A percentile compares a stretch with the other conserved stretches of the same genome.
Conservation (phyloP, 2,329 filamentous ascomycete genomes). For the Lecanicillium sp. region DNA sequence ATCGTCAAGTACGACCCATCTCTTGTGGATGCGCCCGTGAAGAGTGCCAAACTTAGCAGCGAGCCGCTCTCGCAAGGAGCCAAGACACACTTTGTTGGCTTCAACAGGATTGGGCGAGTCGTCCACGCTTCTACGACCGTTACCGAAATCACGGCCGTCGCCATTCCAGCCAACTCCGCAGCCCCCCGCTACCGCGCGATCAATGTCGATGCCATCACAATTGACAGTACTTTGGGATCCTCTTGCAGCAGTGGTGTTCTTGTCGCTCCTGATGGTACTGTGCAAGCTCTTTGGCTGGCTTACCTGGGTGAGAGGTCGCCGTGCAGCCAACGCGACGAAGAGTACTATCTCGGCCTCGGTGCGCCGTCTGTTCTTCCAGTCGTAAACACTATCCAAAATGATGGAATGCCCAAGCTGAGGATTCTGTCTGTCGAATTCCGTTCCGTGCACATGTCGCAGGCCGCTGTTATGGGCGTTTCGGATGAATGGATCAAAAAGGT, state of each 20-base stretch:
- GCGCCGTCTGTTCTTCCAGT: constrained; percentile 85
- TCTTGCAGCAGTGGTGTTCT: constrained; percentile 94
- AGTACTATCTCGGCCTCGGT: constrained; percentile 90
- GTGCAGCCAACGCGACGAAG: constrained; percentile 77
- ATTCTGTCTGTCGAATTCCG: constrained; percentile 94
- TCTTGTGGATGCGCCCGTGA: constrained; percentile 87
- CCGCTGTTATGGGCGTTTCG: constrained; percentile 91
- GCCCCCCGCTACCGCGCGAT: constrained; percentile 90
- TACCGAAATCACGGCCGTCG: constrained; percentile 94
- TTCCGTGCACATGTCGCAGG: constrained; percentile 93
- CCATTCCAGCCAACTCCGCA: constrained; percentile 86
- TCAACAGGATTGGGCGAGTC: constrained; percentile 89
- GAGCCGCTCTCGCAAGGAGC: constrained; percentile 85
- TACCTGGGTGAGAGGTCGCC: constrained; percentile 85
- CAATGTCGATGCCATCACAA: constrained; percentile 93
- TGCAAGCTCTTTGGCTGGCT: constrained; percentile 93
- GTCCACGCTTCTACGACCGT: constrained; percentile 91
- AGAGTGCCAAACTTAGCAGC: constrained; percentile 75
- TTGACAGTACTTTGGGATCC: constrained; percentile 83
- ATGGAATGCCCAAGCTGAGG: constrained; percentile 69
- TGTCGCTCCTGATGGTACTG: constrained; percentile 79
- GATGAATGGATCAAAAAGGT: constrained; percentile 95
- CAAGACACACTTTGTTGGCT: constrained; percentile 94
- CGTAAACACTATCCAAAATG: constrained; percentile 76
- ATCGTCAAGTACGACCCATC: constrained; percentile 91